phyloP scores from a whole-genome alignment of 2,329 filamentous ascomycete genomes.

The Dothideomycetes sp. region DNA sequence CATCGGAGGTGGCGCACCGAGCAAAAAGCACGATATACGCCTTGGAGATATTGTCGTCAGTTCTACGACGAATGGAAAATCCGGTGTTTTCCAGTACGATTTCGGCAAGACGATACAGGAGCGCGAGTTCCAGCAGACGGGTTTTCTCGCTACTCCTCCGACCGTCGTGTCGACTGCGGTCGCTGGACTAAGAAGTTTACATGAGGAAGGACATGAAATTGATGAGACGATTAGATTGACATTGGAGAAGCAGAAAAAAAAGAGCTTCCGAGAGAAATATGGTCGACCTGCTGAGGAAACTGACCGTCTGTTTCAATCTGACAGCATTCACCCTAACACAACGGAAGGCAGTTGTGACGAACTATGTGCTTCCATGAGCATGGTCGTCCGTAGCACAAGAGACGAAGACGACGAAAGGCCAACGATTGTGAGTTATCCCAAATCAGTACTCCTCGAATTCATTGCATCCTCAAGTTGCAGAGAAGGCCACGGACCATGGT shows the following conservation, averaged over 20 bases:
- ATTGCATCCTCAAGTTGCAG: no score
- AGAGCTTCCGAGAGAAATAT: background rate
- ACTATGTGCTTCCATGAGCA: no score
- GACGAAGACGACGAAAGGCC: no score
- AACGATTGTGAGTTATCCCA: no score
- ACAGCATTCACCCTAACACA: background rate
- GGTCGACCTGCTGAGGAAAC: background rate
- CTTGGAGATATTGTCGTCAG: constrained; percentile 24
- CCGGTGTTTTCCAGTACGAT: constrained; percentile 23
- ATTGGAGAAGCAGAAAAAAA: background rate
- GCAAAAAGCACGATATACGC: constrained; percentile 17
- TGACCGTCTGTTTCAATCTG: background rate
- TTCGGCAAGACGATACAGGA: constrained; percentile 16
- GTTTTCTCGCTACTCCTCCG: background rate
- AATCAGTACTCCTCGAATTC: no score
- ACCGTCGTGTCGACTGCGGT: background rate
- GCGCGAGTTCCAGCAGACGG: background rate
- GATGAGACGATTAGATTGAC: background rate
- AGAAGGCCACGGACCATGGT: no score
- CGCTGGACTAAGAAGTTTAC: no score
- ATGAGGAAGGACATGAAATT: background rate
- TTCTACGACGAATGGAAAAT: constrained; percentile 14
- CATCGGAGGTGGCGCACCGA: constrained; percentile 20
- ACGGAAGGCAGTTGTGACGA: background rate
- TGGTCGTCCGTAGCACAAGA: no score